Conservation (phyloP, 345 rosid species). For the Hypericum androsaemum region DNA sequence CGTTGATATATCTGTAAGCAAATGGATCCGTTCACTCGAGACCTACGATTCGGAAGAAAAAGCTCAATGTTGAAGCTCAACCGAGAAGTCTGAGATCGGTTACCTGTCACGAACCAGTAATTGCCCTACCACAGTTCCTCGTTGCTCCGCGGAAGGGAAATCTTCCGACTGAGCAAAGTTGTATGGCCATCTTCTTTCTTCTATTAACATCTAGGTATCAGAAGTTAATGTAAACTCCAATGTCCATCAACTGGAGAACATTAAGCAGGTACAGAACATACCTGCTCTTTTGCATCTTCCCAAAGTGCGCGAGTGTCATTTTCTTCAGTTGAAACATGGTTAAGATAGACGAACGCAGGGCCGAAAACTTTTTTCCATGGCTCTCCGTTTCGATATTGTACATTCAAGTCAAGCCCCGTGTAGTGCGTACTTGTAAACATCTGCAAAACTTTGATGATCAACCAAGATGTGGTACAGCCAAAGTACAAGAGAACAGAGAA, state of each 20-base stretch:
- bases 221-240: not conserved
- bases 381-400: not conserved
- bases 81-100: not conserved
- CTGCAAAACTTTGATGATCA: not conserved
- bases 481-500: not conserved
- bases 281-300: not conserved
- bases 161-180: not conserved
- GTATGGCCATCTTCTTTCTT: not conserved
- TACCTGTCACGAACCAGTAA: not conserved
- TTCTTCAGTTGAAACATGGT: not conserved
- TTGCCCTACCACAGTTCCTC: not conserved
- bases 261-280: not conserved
- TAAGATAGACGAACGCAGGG: slow-evolving; percentile 2
- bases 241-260: not conserved
- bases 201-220: not conserved
- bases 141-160: not conserved
- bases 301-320: not conserved
- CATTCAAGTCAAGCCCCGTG: not conserved
- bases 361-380: slow-evolving; percentile 1
- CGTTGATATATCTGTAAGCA: not conserved
- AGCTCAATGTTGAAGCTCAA: not conserved
- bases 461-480: not conserved
- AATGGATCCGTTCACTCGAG: not conserved
- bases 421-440: not conserved
- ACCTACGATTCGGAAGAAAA: not conserved